Base-by-base conservation (phyloP, 805 yeast genomes). In the Pichia sporocuriosa region DNA sequence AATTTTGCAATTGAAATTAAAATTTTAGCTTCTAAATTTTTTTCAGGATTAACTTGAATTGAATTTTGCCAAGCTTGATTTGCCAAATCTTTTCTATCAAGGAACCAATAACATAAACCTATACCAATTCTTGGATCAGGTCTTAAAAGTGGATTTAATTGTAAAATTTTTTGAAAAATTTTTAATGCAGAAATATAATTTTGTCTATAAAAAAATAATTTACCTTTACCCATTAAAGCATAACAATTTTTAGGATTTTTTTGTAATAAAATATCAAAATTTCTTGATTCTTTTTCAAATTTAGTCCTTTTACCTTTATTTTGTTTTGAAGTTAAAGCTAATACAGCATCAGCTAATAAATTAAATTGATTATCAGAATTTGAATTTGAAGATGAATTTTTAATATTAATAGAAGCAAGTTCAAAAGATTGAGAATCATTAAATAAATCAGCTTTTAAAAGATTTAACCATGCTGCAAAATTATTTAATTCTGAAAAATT, bases 111-210 rank as follows among this genome's bases (percentile, higher is more conserved):
- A 61, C 97, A 89, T 49, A 93, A 66, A 27, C 98, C 99, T 46
- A 90, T 77, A 23, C 97, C 99, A 46, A 93, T 73, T 61, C 99
- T 72, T 16, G 97, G 94, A 64, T 90, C 97, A 4, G 97, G 97
- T 51, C 75, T 74, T 51, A 83, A 65, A 28, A 82, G 58, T 2
- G 97, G 97, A 47, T 87, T 81, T 37, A 80, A 68, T 26, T 81
- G 71, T 49, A 93, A 68, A 7, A 84, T 80, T 49, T 82, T 84
- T 67, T 93, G 99, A 63, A 85, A 93, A 25, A 84, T 60, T 58
- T 81, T 81, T 53, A 93, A 71, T 13, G 96, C 88, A 6, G 73
- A 78, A 20, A 72, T 59, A 60, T 79, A 88, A 57, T 84, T 83
- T 46, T 77, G 80, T 59, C 81, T 84, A 48, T 74, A 74, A 56